These are phyloP conservation scores for Helotiales sp. DNA, from an alignment of 2,329 filamentous ascomycete species.

Conservation along the genomic window DNA sequence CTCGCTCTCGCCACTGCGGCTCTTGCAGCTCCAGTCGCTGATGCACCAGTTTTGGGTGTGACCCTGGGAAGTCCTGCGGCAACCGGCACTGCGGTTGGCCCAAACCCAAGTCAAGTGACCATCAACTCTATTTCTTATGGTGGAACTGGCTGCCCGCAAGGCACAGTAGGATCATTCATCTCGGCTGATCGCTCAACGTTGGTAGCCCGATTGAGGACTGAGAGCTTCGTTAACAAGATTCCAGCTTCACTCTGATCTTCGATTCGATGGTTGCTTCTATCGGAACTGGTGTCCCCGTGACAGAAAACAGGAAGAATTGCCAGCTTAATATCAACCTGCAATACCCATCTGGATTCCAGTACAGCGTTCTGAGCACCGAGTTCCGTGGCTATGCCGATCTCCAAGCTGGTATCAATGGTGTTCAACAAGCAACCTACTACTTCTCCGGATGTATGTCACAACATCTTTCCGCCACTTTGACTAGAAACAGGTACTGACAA, in stretches of 20 bases:
- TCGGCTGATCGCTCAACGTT: constrained; percentile 50
- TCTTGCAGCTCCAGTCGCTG: constrained; percentile 32
- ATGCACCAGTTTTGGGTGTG: constrained; percentile 30
- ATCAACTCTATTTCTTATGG: constrained; percentile 52
- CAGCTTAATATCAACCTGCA: constrained; percentile 57
- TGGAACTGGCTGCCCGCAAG: constrained; percentile 53
- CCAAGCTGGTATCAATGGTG: constrained; percentile 52
- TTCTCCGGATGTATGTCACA: constrained; percentile 50
- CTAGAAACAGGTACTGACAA: constrained; percentile 14
- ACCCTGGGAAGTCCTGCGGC: constrained; percentile 15
- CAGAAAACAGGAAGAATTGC: constrained; percentile 57
- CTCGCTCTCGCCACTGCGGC: constrained; percentile 32
- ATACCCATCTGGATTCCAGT: constrained; percentile 58
- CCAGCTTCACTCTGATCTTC: constrained; percentile 56
- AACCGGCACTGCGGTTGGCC: constrained; percentile 33
- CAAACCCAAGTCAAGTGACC: constrained; percentile 45
- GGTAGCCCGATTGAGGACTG: constrained; percentile 24
- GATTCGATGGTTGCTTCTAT: constrained; percentile 56
- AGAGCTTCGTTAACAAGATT: constrained; percentile 24
- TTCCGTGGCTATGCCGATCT: constrained; percentile 57
- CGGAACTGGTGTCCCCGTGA: constrained; percentile 49
- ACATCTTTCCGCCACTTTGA: not conserved
- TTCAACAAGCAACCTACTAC: constrained; percentile 58
- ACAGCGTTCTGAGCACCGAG: constrained; percentile 56
- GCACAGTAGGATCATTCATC: constrained; percentile 49